phyloP scores from a whole-genome alignment of 148 eudicot species.

The Vaccinium darrowii region DNA sequence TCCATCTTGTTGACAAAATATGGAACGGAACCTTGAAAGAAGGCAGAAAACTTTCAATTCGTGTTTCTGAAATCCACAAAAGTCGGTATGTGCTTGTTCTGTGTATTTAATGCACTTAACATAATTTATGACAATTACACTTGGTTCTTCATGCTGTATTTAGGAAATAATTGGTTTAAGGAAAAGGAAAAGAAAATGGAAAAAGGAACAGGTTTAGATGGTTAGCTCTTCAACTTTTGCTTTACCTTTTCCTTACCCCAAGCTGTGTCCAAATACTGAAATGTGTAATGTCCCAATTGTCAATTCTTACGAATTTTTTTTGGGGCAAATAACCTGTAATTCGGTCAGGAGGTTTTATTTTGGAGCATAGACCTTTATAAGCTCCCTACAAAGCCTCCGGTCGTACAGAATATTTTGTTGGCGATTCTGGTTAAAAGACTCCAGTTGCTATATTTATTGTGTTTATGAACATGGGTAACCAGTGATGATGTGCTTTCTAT shows the following conservation, averaged over 20 bases:
- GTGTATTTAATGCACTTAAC: neutral
- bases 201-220: neutral
- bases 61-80: slow-evolving; percentile 66
- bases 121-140: neutral
- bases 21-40: slow-evolving; percentile 70
- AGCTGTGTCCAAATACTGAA: neutral
- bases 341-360: neutral
- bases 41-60: slow-evolving; percentile 68
- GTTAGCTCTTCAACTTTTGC: too few species aligned
- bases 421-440: neutral
- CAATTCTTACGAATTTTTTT: neutral
- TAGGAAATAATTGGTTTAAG: neutral
- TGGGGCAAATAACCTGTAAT: neutral
- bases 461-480: too few species aligned
- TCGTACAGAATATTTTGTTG: neutral
- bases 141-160: neutral
- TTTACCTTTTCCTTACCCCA: neutral
- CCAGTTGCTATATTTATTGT: too few species aligned
- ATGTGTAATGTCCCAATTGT: neutral
- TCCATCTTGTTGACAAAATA: slow-evolving; percentile 72
- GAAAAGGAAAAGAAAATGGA: neutral
- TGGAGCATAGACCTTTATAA: neutral
- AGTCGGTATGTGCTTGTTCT: slow-evolving; percentile 54
- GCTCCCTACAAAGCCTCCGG: neutral
- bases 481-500: too few species aligned